Percentiles rank a stretch among this genome's conserved stretches.
These are phyloP conservation scores for Plasmodium falciparum DNA, from an alignment of 169 alveolate genomes.

Conservation along the genomic window DNA sequence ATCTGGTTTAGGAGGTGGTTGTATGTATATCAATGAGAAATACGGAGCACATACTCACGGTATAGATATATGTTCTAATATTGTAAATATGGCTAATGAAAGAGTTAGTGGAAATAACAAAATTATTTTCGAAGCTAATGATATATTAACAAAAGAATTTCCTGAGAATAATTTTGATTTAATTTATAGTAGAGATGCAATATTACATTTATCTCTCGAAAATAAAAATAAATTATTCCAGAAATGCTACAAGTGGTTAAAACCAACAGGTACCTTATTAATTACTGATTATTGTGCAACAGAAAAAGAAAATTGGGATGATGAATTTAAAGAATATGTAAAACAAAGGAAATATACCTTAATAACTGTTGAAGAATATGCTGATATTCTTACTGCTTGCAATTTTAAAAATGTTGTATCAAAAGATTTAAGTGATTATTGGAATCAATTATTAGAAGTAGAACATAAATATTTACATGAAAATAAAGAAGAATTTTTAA, in stretches of 20 bases:
- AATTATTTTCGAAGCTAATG: constrained; percentile 34
- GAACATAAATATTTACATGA: constrained; percentile 26
- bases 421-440: constrained; percentile 41
- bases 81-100: constrained; percentile 21
- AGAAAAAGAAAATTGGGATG: constrained; percentile 39
- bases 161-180: constrained; percentile 26
- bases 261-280: constrained; percentile 38
- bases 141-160: constrained; percentile 29
- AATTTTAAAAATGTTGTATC: constrained; percentile 34
- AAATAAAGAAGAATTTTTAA: constrained; percentile 35
- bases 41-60: constrained; percentile 32
- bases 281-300: constrained; percentile 53
- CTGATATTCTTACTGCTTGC: constrained; percentile 1
- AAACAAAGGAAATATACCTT: constrained; percentile 28
- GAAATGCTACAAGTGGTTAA: constrained; percentile 46
- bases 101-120: constrained; percentile 26
- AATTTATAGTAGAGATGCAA: constrained; percentile 60
- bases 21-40: constrained; percentile 35
- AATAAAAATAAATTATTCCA: constrained; percentile 32
- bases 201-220: constrained; percentile 24
- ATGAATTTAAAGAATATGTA: constrained; percentile 44
- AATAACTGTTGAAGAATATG: constrained; percentile 27
- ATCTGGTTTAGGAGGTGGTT: constrained; percentile 62
- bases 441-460: constrained; percentile 21
- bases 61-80: constrained; percentile 27